Evolutionary conservation across 2,329 filamentous ascomycete genomes (phyloP).

Genomic region (Aulographum hederae): DNA sequence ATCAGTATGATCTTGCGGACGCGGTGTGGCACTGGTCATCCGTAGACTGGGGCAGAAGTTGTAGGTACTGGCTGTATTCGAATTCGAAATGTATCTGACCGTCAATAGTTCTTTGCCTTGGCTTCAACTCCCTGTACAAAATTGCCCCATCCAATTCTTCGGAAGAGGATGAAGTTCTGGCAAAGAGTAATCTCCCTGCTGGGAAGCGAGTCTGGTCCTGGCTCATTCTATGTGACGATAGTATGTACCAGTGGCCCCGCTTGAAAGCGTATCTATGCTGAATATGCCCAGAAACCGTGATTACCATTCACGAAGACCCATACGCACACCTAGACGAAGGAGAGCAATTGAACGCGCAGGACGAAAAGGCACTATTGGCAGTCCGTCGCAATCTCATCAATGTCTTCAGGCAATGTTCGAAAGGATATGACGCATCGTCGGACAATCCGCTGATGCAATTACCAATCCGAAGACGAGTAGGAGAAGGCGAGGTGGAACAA

Average conservation of each 20-base stretch:
- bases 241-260: slow-evolving; percentile 20
- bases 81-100: slow-evolving; percentile 4
- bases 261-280: no score
- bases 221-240: slow-evolving; percentile 49
- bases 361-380: slow-evolving; percentile 29
- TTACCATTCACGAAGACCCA: slow-evolving; percentile 48
- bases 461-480: slow-evolving; percentile 25
- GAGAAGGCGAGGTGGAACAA: slow-evolving; percentile 25
- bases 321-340: slow-evolving; percentile 18
- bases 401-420: slow-evolving; percentile 43
- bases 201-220: slow-evolving; percentile 49
- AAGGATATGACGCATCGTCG: slow-evolving; percentile 23
- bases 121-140: slow-evolving; percentile 47
- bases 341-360: slow-evolving; percentile 17
- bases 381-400: slow-evolving; percentile 40
- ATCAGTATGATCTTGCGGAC: slow-evolving; percentile 42
- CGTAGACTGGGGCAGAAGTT: slow-evolving; percentile 48
- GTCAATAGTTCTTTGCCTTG: slow-evolving; percentile 43
- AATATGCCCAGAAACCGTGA: no score
- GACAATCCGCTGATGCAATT: slow-evolving; percentile 23
- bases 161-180: slow-evolving; percentile 14
- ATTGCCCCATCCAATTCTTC: slow-evolving; percentile 9
- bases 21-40: slow-evolving; percentile 62
- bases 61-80: slow-evolving; percentile 20
- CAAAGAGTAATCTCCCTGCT: slow-evolving; percentile 16